These are phyloP conservation scores for Leptoxyphium fumago DNA, from an alignment of 2,329 filamentous ascomycete species.

Conservation along the genomic window DNA sequence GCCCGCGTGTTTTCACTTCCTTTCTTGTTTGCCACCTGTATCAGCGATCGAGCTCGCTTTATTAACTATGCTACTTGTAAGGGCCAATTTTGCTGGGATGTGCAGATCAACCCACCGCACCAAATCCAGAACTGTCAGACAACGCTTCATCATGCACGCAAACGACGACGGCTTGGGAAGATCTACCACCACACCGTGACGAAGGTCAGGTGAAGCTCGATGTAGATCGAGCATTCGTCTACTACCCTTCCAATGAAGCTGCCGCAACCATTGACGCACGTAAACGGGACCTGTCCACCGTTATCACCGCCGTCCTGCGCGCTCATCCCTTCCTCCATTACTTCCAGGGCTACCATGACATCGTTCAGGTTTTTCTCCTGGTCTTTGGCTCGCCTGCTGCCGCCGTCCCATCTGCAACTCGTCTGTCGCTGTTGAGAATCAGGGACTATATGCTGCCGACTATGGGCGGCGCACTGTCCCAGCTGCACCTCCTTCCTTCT, in stretches of 20 bases:
- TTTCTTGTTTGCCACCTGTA: no score
- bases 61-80: slow-evolving; percentile 18
- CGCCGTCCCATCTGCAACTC: slow-evolving; percentile 46
- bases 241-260: slow-evolving; percentile 69
- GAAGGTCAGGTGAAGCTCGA: slow-evolving; percentile 87
- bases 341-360: slow-evolving; percentile 98
- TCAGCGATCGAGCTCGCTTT: not conserved
- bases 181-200: slow-evolving; percentile 63
- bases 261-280: slow-evolving; percentile 53
- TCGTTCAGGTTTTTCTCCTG: slow-evolving; percentile 85
- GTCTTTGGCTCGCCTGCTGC: slow-evolving; percentile 44
- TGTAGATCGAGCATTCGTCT: slow-evolving; percentile 91
- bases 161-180: slow-evolving; percentile 32
- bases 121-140: slow-evolving; percentile 10
- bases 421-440: slow-evolving; percentile 80
- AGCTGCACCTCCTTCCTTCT: slow-evolving; percentile 75
- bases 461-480: slow-evolving; percentile 63
- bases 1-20: slow-evolving; percentile 1
- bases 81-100: slow-evolving; percentile 46
- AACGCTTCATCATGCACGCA: slow-evolving; percentile 3
- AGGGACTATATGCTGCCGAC: slow-evolving; percentile 95
- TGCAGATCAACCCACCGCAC: slow-evolving; percentile 7
- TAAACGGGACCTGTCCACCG: slow-evolving; percentile 60
- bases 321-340: slow-evolving; percentile 75
- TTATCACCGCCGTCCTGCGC: slow-evolving; percentile 72